phyloP scores from a whole-genome alignment of 2,329 filamentous ascomycete species.

The Clarireedia monteithiana region DNA sequence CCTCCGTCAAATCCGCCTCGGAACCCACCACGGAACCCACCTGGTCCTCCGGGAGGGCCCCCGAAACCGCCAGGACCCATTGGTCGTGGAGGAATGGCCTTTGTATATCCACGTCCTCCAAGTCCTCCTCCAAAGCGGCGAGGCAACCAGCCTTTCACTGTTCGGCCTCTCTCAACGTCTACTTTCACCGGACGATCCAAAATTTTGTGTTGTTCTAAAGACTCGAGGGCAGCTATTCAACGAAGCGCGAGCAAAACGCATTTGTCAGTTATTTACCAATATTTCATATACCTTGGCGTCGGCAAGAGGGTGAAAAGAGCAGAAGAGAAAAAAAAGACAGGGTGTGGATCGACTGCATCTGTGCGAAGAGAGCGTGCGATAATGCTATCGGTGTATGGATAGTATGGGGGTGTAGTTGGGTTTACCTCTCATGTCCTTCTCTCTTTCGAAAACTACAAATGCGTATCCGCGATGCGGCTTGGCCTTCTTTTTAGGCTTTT shows the following conservation, averaged over 20 bases:
- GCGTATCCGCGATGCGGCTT: constrained; percentile 86
- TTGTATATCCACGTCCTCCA: constrained; percentile 88
- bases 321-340: constrained; percentile 31
- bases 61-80: constrained; percentile 53
- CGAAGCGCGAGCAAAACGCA: constrained; percentile 49
- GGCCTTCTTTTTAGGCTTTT: constrained; percentile 67
- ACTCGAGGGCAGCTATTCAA: constrained; percentile 78
- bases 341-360: constrained; percentile 35
- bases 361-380: constrained; percentile 30
- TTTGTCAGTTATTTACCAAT: constrained; percentile 64
- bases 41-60: constrained; percentile 41
- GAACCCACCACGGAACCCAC: constrained; percentile 34
- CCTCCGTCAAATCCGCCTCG: constrained; percentile 42
- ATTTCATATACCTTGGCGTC: constrained; percentile 36
- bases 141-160: constrained; percentile 88
- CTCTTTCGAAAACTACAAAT: constrained; percentile 93
- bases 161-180: constrained; percentile 92
- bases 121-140: constrained; percentile 86
- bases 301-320: constrained; percentile 13
- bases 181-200: constrained; percentile 88
- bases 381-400: constrained; percentile 26
- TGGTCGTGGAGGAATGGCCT: constrained; percentile 65
- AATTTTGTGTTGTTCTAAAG: constrained; percentile 81
- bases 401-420: constrained; percentile 34
- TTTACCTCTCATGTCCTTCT: constrained; percentile 99